These are phyloP conservation scores for Didymella segeticola DNA, from an alignment of 2,329 filamentous ascomycete genomes.

Conservation along the genomic window DNA sequence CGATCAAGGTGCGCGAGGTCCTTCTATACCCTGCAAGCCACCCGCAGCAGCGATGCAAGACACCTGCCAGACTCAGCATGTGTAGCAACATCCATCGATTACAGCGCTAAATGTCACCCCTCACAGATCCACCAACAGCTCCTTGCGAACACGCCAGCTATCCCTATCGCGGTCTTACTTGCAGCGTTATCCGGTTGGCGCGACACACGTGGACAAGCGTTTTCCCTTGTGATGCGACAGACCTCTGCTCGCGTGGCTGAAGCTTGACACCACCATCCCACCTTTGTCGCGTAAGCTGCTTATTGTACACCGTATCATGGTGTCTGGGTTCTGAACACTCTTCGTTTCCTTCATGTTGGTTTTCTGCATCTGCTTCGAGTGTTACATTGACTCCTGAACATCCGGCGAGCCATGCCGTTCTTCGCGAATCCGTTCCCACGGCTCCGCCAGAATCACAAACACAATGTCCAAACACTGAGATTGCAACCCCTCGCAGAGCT, in stretches of 20 bases:
- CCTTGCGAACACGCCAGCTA: neutral
- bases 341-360: neutral
- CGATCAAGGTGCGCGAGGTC: neutral
- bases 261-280: slow-evolving; percentile 16
- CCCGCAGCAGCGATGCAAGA: slow-evolving; percentile 9
- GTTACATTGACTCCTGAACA: neutral
- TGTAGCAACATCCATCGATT: slow-evolving; percentile 12
- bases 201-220: slow-evolving; percentile 9
- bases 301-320: slow-evolving; percentile 16
- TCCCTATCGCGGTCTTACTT: slow-evolving; percentile 11
- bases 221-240: slow-evolving; percentile 9
- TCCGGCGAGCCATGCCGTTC: slow-evolving; percentile 25
- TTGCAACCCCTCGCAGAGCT: slow-evolving; percentile 73
- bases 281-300: slow-evolving; percentile 9
- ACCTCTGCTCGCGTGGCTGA: slow-evolving; percentile 18
- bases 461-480: slow-evolving; percentile 65
- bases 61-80: slow-evolving; percentile 17
- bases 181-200: slow-evolving; percentile 5
- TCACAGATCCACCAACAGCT: slow-evolving; percentile 18
- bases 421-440: slow-evolving; percentile 33
- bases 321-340: neutral
- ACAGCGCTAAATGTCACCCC: slow-evolving; percentile 21
- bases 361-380: neutral
- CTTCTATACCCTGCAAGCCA: slow-evolving; percentile 9
- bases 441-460: slow-evolving; percentile 37